A percentile compares a stretch with the other conserved stretches of the same genome.
These are phyloP conservation scores for Nemania sp. DNA, from an alignment of 2,329 filamentous ascomycete species.

Conservation along the genomic window DNA sequence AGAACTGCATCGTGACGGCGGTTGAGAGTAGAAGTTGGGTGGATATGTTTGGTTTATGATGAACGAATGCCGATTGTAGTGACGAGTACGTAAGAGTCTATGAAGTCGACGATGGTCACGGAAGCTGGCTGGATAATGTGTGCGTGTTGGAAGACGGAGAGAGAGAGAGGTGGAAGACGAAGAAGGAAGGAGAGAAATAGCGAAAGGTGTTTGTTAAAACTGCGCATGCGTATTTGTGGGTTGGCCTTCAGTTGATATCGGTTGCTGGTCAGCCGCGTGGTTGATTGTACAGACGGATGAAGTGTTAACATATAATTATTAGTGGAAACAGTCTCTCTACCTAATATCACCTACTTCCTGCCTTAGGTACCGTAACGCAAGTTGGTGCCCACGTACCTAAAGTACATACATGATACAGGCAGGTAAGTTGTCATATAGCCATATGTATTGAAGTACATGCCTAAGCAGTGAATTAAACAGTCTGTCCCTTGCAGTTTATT, in stretches of 20 bases:
- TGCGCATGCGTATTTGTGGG: slow-evolving; percentile 15
- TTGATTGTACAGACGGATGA: slow-evolving; percentile 2
- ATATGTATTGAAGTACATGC: neutral
- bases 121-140: neutral
- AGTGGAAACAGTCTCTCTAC: neutral
- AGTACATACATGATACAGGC: neutral
- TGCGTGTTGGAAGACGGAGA: neutral
- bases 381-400: neutral
- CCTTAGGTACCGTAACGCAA: neutral
- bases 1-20: slow-evolving; percentile 37
- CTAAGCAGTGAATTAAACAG: neutral
- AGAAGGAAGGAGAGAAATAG: neutral
- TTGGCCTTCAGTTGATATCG: slow-evolving; percentile 1
- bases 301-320: neutral
- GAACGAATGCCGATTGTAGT: slow-evolving; percentile 9
- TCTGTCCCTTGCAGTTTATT: slow-evolving; percentile 1
- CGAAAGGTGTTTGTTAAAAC: slow-evolving; percentile 12
- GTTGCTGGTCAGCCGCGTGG: slow-evolving; percentile 20
- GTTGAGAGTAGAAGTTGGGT: slow-evolving; percentile 5
- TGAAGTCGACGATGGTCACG: slow-evolving; percentile 2
- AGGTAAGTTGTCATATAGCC: too few species aligned
- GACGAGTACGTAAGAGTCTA: neutral
- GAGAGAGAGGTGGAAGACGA: neutral
- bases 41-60: slow-evolving; percentile 16
- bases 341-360: neutral